Conservation (phyloP, 768 basidiomycete species). For the Tylopilus sp. region DNA sequence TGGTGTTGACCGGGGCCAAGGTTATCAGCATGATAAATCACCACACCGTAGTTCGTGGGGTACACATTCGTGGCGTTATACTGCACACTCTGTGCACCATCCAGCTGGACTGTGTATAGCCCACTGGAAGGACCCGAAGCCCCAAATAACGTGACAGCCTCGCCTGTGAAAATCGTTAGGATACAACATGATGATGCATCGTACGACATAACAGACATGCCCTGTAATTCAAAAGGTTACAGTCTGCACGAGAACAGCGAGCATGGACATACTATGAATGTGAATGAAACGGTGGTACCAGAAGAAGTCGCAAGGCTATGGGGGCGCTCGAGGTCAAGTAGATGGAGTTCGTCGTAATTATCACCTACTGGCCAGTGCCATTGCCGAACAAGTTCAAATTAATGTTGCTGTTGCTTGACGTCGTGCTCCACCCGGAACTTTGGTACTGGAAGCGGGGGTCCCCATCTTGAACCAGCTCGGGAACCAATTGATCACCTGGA, state of each 20-base stretch:
- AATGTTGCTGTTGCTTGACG: constrained; percentile 26
- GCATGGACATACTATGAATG: constrained; percentile 35
- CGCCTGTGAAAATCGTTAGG: constrained; percentile 28
- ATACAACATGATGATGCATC: background rate
- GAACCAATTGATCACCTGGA: constrained; percentile 9
- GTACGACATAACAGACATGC: constrained; percentile 10
- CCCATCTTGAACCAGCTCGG: constrained; percentile 30
- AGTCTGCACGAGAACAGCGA: background rate
- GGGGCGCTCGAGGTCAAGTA: background rate
- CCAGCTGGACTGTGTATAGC: constrained; percentile 35
- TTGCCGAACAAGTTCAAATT: constrained; percentile 40
- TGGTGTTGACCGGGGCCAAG: constrained; percentile 39
- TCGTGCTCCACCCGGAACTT: constrained; percentile 34
- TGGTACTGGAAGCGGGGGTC: constrained; percentile 39
- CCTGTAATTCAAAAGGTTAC: constrained; percentile 16
- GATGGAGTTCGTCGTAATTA: background rate
- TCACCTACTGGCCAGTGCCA: constrained; percentile 39
- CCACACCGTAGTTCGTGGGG: constrained; percentile 25
- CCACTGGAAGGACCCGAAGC: constrained; percentile 36
- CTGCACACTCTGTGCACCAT: constrained; percentile 20
- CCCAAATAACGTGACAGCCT: constrained; percentile 45
- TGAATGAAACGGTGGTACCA: constrained; percentile 33
- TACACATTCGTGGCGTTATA: constrained; percentile 18
- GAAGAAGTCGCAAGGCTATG: constrained; percentile 33
- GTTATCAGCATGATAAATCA: constrained; percentile 32